phyloP scores from a whole-genome alignment of 1,284 basidiomycete genomes.

The Ustilago bromivora region DNA sequence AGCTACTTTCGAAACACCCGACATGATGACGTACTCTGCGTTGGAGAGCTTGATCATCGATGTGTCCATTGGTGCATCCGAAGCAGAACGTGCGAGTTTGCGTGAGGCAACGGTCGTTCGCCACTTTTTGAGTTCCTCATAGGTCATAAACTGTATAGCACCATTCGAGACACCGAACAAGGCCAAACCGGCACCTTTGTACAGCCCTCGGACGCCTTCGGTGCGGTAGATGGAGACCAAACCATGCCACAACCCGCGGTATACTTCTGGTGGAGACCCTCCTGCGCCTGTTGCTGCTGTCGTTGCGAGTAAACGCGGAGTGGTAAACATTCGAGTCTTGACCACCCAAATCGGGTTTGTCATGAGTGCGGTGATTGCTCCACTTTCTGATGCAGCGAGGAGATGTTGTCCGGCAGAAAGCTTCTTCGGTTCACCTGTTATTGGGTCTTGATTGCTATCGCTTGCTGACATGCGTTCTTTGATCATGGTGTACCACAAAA shows the following conservation, averaged over 20 bases:
- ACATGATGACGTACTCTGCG: slow-evolving; percentile 90
- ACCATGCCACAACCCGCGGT: slow-evolving; percentile 60
- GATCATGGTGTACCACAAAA: slow-evolving; percentile 97
- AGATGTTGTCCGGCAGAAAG: slow-evolving; percentile 85
- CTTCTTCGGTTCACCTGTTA: slow-evolving; percentile 38
- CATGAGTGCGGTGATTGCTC: slow-evolving; percentile 88
- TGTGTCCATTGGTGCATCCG: slow-evolving; percentile 14
- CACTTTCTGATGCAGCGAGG: slow-evolving; percentile 91
- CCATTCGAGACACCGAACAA: slow-evolving; percentile 95
- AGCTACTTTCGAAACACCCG: slow-evolving; percentile 86
- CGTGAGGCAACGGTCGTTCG: slow-evolving; percentile 71
- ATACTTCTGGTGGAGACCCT: slow-evolving; percentile 38
- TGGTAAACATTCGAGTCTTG: slow-evolving; percentile 96
- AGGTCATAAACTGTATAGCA: slow-evolving; percentile 94
- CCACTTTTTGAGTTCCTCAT: slow-evolving; percentile 94
- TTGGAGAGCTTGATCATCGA: slow-evolving; percentile 73
- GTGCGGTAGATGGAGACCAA: slow-evolving; percentile 54
- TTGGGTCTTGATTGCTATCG: slow-evolving; percentile 18
- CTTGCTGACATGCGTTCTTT: slow-evolving; percentile 74
- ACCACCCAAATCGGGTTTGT: slow-evolving; percentile 99
- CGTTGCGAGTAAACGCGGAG: slow-evolving; percentile 71
- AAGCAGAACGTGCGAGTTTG: slow-evolving; percentile 9
- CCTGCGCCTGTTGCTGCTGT: slow-evolving; percentile 11
- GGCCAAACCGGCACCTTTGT: slow-evolving; percentile 87
- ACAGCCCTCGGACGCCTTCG: slow-evolving; percentile 83